Percentiles rank a stretch among this genome's conserved stretches.
phyloP scores from a whole-genome alignment of 371 early-diverging fungal genomes.

The Fennellomyces sp. region DNA sequence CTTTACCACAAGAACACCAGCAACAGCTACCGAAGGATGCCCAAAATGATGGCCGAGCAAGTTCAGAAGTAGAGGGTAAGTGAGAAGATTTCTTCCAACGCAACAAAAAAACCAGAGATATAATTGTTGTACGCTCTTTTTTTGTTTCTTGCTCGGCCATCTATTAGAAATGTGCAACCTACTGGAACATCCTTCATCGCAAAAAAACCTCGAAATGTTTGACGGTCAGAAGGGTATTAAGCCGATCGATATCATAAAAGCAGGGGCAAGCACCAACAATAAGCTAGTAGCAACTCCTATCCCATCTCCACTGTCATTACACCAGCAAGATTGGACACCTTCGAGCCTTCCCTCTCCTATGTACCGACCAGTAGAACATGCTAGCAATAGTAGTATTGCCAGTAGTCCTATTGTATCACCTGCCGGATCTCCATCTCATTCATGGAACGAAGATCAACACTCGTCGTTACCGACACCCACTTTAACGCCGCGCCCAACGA shows the following conservation, averaged over 20 bases:
- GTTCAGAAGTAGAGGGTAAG: neutral
- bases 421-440: constrained; percentile 1
- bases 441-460: constrained; percentile 4
- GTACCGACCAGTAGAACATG: neutral
- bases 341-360: neutral
- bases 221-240: constrained; percentile 22
- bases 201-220: neutral
- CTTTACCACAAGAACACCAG: neutral
- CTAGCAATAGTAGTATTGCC: neutral
- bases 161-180: neutral
- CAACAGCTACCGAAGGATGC: neutral
- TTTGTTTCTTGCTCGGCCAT: neutral
- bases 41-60: constrained; percentile 3
- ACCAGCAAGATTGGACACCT: constrained; percentile 5
- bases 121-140: neutral
- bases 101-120: neutral
- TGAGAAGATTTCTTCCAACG: neutral
- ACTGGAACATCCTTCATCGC: neutral
- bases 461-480: constrained; percentile 14
- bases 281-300: constrained; percentile 1
- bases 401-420: neutral
- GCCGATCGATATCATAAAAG: constrained; percentile 33
- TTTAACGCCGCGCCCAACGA: constrained; percentile 9
- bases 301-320: constrained; percentile 4
- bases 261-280: constrained; percentile 1